Conservation (phyloP, 2,329 filamentous ascomycete species). For the Monilinia aucupariae region DNA sequence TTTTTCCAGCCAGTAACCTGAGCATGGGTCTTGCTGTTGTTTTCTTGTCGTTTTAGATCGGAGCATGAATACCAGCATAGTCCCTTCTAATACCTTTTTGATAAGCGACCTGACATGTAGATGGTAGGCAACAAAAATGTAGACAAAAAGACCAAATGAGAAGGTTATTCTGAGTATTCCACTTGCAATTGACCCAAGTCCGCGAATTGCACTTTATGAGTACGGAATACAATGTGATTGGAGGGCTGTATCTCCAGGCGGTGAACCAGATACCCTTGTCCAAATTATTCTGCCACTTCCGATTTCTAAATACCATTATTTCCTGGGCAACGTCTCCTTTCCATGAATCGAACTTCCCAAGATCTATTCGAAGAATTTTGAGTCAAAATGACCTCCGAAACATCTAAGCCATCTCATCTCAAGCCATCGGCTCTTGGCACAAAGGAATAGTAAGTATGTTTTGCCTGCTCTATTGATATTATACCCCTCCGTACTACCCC, state of each 20-base stretch:
- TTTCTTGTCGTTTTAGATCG: conserved; percentile 32
- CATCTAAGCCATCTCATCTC: conserved; percentile 55
- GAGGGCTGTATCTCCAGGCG: not conserved
- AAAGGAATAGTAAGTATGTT: conserved; percentile 68
- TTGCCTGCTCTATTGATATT: conserved; percentile 20
- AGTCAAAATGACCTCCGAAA: conserved; percentile 24
- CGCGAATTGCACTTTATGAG: not conserved
- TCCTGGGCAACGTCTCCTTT: not conserved
- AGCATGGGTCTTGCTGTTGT: conserved; percentile 27
- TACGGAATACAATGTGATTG: not conserved
- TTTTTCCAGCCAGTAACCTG: conserved; percentile 28
- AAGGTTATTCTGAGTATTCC: not conserved
- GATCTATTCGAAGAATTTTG: not conserved
- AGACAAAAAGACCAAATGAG: not conserved
- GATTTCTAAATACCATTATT: not conserved
- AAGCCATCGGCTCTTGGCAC: conserved; percentile 75
- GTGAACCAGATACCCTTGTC: not conserved
- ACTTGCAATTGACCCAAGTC: not conserved
- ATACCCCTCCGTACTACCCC: conserved; percentile 13
- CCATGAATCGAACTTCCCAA: not conserved
- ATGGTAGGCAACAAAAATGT: conserved; percentile 6
- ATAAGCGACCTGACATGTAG: conserved; percentile 10
- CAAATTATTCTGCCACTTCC: conserved; percentile 1
- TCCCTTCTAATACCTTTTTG: conserved; percentile 19
- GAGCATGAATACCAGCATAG: conserved; percentile 35